These are phyloP conservation scores for Pyrus bretschneideri DNA, from an alignment of 306 rosid species.

Conservation along the genomic window DNA sequence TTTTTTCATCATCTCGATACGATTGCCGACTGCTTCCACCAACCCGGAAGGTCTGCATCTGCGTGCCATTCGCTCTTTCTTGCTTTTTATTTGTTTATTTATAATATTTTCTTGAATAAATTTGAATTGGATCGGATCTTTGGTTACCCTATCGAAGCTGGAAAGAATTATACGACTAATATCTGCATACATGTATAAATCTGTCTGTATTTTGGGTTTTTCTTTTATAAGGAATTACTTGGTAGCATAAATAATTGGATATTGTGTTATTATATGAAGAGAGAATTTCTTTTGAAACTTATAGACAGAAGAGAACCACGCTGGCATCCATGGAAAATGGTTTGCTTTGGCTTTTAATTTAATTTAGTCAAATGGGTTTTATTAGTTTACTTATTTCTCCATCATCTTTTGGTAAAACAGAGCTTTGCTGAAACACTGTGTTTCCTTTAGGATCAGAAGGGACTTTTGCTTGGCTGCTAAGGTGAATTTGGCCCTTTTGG, in stretches of 20 bases:
- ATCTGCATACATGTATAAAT: not conserved
- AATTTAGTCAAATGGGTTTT: not conserved
- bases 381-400: constrained; percentile 19
- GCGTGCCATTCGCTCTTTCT: not conserved
- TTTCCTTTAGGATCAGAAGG: not conserved
- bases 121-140: constrained; percentile 15
- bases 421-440: constrained; percentile 29
- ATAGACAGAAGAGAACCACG: constrained; percentile 7
- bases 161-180: not conserved
- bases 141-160: not conserved
- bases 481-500: constrained; percentile 17
- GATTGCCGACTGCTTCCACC: not conserved
- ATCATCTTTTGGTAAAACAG: constrained; percentile 3
- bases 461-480: constrained; percentile 39
- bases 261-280: not conserved
- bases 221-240: not conserved
- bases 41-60: constrained; percentile 19
- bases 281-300: not conserved
- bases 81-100: not conserved
- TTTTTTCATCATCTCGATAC: not conserved
- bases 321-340: not conserved
- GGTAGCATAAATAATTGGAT: not conserved
- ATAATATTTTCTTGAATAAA: not conserved
- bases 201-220: not conserved
- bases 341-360: not conserved